phyloP scores from a whole-genome alignment of 179 eudicot genomes.

The Heliamphora pulchella region DNA sequence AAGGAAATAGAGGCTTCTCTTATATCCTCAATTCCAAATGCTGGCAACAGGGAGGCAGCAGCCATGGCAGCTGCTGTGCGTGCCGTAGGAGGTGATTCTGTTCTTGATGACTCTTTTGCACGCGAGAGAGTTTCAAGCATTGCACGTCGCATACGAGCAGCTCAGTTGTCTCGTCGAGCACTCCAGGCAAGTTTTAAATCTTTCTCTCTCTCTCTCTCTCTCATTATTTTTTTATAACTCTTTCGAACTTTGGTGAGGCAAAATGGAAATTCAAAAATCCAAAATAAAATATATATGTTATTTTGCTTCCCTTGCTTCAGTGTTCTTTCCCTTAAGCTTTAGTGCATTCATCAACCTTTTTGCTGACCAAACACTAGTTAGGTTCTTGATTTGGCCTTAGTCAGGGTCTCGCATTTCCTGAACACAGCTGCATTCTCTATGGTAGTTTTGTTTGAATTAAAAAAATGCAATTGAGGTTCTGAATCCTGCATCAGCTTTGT shows the following conservation, averaged over 20 bases:
- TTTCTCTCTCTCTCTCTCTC: background rate
- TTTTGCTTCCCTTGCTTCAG: background rate
- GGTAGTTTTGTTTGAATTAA: background rate
- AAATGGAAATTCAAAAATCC: background rate
- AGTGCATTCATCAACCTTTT: background rate
- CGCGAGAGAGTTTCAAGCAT: slow-evolving; percentile 89
- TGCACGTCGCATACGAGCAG: slow-evolving; percentile 75
- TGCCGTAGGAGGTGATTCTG: slow-evolving; percentile 97
- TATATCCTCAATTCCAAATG: slow-evolving; percentile 91
- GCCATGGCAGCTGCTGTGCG: slow-evolving; percentile 99
- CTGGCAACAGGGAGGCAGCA: slow-evolving; percentile 94
- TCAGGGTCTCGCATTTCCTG: background rate
- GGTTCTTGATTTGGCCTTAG: background rate
- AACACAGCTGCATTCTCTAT: background rate
- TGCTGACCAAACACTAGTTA: background rate
- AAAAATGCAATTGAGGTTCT: too few relatives aligned
- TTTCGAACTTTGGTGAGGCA: background rate
- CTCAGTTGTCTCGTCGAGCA: slow-evolving; percentile 89
- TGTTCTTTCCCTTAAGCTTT: background rate
- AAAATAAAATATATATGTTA: background rate
- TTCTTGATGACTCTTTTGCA: slow-evolving; percentile 91
- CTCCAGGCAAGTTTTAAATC: slow-evolving; percentile 46
- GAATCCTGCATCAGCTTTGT: too few relatives aligned
- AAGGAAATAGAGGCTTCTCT: slow-evolving; percentile 96
- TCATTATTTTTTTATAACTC: background rate